Base-by-base conservation (phyloP, 441 rosid genomes). In the Lagerstroemia fauriei region DNA sequence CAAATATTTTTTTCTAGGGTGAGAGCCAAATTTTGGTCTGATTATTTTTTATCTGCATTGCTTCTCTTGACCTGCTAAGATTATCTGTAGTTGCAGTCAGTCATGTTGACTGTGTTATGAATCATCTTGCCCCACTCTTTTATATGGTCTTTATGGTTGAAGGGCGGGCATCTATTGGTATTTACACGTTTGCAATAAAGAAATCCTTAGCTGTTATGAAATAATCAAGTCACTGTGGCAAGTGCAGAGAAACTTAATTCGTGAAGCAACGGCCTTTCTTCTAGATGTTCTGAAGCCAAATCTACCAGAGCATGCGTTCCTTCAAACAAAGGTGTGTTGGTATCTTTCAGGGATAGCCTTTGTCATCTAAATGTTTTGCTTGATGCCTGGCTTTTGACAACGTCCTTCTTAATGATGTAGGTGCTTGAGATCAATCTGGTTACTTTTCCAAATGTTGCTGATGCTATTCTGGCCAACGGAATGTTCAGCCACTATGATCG, bases 401-500 rank as follows among this genome's bases (percentile, higher is more conserved):
- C 65, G 16, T 75, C 73, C 44, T 38, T 38, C 44, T 38, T 2
- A 53, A 53, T 77, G 48, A 56, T 56, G 84, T 72, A 96, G 99
- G 99, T 95, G 77, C 89, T 96, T 87, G 99, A 96, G 87, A 95
- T 95, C 92, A 96, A 96, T 91, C 88, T 96, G 85, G 99, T 96
- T 75, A 96, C 98, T 50, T 96, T 92, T 85, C 98, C 99, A 29
- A 96, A 96, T 85, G 99, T 96, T 50, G 99, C 98, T 83, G 99
- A 96, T 91, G 99, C 99, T 85, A 96, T 96, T 88, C 89, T 96
- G 85, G 99, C 98, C 76, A 95, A 96, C 87, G 99, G 98, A 83
- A 96, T 96, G 98, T 96, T 96, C 87, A 92, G 95, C 86, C 98
- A 96, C 87, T 96, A 96, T 88, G 99, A 95, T 83, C 96, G 96